phyloP scores from a whole-genome alignment of 768 basidiomycete species.

The Neoboletus brunneissimus region DNA sequence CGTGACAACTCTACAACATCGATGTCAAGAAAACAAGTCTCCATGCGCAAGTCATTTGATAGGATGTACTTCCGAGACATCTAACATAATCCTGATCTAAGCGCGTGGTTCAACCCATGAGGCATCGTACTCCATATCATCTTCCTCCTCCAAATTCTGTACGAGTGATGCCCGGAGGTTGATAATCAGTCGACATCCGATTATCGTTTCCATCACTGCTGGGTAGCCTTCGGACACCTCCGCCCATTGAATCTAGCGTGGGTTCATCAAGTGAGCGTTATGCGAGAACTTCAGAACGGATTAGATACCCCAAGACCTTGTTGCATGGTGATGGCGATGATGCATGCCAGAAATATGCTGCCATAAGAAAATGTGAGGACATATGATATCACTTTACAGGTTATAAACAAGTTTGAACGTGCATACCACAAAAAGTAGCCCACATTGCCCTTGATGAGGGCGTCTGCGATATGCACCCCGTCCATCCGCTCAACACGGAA shows the following conservation, averaged over 20 bases:
- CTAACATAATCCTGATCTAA: background rate
- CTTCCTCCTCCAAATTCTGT: background rate
- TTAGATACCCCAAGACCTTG: slow-evolving; percentile 3
- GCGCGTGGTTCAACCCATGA: background rate
- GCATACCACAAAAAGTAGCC: slow-evolving; percentile 19
- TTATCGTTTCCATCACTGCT: background rate
- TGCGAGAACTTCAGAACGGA: too few species aligned
- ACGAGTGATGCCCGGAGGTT: slow-evolving; percentile 1
- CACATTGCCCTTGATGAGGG: slow-evolving; percentile 13
- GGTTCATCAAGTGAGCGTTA: background rate
- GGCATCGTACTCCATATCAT: background rate
- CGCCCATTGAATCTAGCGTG: slow-evolving; percentile 1
- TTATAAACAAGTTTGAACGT: background rate
- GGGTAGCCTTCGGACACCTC: slow-evolving; percentile 7
- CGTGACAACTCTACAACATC: too few species aligned
- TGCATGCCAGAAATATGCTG: slow-evolving; percentile 15
- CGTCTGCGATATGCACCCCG: background rate
- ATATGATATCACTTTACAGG: background rate
- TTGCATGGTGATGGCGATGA: background rate
- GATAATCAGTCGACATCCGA: slow-evolving; percentile 14
- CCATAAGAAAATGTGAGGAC: background rate
- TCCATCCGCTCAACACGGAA: too few species aligned
- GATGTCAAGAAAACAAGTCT: too few species aligned
- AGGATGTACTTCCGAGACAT: too few species aligned
- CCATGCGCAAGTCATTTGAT: too few species aligned